Base-by-base conservation (phyloP, 805 yeast genomes). In the Kodamaea kaohsiungensis region DNA sequence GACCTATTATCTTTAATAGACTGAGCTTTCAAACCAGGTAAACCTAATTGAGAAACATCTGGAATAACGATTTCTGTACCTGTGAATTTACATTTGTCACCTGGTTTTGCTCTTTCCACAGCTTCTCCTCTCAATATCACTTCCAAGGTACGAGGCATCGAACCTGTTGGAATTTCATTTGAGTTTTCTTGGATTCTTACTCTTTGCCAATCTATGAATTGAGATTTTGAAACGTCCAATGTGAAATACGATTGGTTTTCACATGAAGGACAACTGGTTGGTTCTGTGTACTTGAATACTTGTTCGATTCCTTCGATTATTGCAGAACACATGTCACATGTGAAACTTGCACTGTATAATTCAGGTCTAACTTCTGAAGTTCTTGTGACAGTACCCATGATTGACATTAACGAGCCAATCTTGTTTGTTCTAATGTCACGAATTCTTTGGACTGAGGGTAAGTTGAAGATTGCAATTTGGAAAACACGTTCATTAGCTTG, bases 301-400 rank as follows among this genome's bases (percentile, higher is more conserved):
- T 95, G 99, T 66, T 95, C 98, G 17, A 95, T 88, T 57, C 91
- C 92, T 61, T 89, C 93, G 15, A 92, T 87, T 1, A 87, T 75
- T 0, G 97, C 89, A 49, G 88, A 82, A 70, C 99, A 95, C 66
- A 84, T 75, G 63, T 90, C 96, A 76, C 99, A 95, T 1, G 89
- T 84, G 70, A 95, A 95, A 25, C 92, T 81, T 12, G 91, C 99
- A 56, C 81, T 84, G 75, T 79, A 90, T 57, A 95, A 79, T 70
- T 95, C 99, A 0, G 99, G 99, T 54, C 98, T 83, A 10, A 95
- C 98, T 72, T 95, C 98, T 18, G 96, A 87, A 0, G 98, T 91
- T 68, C 98, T 83, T 0, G 98, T 93, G 3, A 95, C 97, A 0
- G 99, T 95, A 53, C 98, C 99, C 7, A 93, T 85, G 35, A 93